These are phyloP conservation scores for Talaromyces islandicus DNA, from an alignment of 2,329 filamentous ascomycete genomes.

Conservation along the genomic window DNA sequence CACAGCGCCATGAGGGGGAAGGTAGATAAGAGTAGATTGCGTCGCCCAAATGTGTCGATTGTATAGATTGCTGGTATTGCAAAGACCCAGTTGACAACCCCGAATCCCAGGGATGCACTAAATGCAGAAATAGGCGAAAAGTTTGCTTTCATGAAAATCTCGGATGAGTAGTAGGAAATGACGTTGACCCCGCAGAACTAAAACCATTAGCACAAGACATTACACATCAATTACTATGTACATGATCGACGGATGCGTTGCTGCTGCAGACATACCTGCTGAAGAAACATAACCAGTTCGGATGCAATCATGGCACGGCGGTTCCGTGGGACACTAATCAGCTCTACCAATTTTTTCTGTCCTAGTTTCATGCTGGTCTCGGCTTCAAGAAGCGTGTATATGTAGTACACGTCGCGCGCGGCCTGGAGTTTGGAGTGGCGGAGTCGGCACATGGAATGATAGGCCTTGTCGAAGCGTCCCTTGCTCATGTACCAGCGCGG, in stretches of 20 bases:
- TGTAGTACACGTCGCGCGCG: slow-evolving; percentile 42
- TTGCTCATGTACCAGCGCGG: slow-evolving; percentile 45
- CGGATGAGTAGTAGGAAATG: slow-evolving; percentile 56
- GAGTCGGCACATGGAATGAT: slow-evolving; percentile 37
- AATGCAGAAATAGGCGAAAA: slow-evolving; percentile 48
- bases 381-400: slow-evolving; percentile 52
- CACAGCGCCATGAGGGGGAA: slow-evolving; percentile 58
- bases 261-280: slow-evolving; percentile 45
- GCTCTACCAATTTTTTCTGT: slow-evolving; percentile 48
- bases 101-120: slow-evolving; percentile 54
- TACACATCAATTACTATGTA: neutral
- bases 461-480: slow-evolving; percentile 36
- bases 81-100: slow-evolving; percentile 60
- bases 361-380: slow-evolving; percentile 51
- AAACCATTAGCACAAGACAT: neutral
- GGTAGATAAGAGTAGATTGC: slow-evolving; percentile 57
- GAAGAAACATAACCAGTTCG: slow-evolving; percentile 62
- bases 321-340: slow-evolving; percentile 57
- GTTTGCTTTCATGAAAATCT: slow-evolving; percentile 53
- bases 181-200: slow-evolving; percentile 47
- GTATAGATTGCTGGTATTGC: slow-evolving; percentile 59
- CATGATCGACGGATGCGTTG: neutral
- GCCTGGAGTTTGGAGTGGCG: slow-evolving; percentile 40
- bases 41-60: slow-evolving; percentile 62
- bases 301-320: slow-evolving; percentile 56